Evolutionary conservation across 2,329 filamentous ascomycete genomes (phyloP), one percentile per base, ranked within the genome.

Genomic region (Elsinoe fawcettii): DNA sequence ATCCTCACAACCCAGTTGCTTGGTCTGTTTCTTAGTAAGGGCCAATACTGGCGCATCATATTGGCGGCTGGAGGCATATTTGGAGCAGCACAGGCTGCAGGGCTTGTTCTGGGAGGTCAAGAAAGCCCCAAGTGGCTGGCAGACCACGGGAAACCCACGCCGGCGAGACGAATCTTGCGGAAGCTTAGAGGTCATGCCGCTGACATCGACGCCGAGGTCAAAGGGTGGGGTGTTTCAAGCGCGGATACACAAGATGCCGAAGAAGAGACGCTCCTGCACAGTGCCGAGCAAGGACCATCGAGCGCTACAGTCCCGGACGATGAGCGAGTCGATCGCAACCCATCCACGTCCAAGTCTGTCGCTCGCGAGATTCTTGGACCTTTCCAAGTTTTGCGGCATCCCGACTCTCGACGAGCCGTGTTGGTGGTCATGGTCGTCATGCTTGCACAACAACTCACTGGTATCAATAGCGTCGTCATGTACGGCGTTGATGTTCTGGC

Each of bases 381-480:
- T 54, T 64, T 77, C 58, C 71, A 74, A 59, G 87, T 91, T 8
- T 70, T 90, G 37, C 78, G 74, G 22, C 82, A 92, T 63, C 79
- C 84, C 0, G 74, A 81, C 7, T 87, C 88, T 55, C 85, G 95
- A 56, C 78, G 93, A 59, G 90, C 91, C 3, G 88, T 95, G 2
- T 80, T 95, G 11, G 90, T 89, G 1, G 85, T 95, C 63, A 93
- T 96, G 84, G 83, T 89, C 63, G 84, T 95, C 67, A 96, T 97
- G 91, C 79, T 91, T 59, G 86, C 88, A 0, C 93, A 97, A 70
- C 93, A 99, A 70, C 78, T 96, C 36, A 92, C 88, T 59, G 92
- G 74, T 61, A 92, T 97, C 74, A 97, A 99, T 79, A 92, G 87
- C 59, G 92, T 97, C 67, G 87, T 97, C 73, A 96, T 99, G 91